phyloP scores from a whole-genome alignment of 2,329 filamentous ascomycete species.

The Monosporascus cannonballus region DNA sequence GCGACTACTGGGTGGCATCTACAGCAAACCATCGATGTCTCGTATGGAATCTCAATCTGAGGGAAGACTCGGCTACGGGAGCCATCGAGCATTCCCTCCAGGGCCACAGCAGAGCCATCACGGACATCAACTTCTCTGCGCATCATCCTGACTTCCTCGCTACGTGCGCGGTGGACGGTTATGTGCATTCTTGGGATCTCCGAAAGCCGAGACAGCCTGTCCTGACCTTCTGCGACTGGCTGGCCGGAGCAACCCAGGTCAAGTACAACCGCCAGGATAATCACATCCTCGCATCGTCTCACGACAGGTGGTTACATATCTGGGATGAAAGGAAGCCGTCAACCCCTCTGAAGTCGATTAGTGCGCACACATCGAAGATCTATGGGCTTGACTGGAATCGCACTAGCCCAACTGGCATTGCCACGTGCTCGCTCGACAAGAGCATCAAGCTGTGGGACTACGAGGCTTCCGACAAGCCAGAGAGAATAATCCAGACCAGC shows the following conservation, averaged over 20 bases:
- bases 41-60: constrained; percentile 84
- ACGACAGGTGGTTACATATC: constrained; percentile 80
- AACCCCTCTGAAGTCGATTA: constrained; percentile 73
- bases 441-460: constrained; percentile 95
- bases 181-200: constrained; percentile 89
- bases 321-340: constrained; percentile 84
- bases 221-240: constrained; percentile 85
- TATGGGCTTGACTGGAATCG: constrained; percentile 95
- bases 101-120: constrained; percentile 82
- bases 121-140: constrained; percentile 92
- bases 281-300: constrained; percentile 84
- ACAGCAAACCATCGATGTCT: constrained; percentile 92
- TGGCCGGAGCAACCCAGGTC: constrained; percentile 87
- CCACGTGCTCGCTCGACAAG: constrained; percentile 86
- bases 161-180: constrained; percentile 89
- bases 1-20: constrained; percentile 90
- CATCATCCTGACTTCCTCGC: constrained; percentile 85
- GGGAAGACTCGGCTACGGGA: constrained; percentile 62
- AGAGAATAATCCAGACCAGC: constrained; percentile 72
- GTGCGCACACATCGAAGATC: constrained; percentile 86
- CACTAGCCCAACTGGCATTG: constrained; percentile 61
- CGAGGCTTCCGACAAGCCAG: constrained; percentile 54
- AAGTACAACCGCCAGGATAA: constrained; percentile 88
- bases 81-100: constrained; percentile 84
- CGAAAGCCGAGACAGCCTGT: constrained; percentile 66